Percentiles rank a stretch among this genome's conserved stretches.
These are phyloP conservation scores for Backusella parvicylindrica DNA, from an alignment of 192 early-diverging fungal genomes.

Conservation along the genomic window DNA sequence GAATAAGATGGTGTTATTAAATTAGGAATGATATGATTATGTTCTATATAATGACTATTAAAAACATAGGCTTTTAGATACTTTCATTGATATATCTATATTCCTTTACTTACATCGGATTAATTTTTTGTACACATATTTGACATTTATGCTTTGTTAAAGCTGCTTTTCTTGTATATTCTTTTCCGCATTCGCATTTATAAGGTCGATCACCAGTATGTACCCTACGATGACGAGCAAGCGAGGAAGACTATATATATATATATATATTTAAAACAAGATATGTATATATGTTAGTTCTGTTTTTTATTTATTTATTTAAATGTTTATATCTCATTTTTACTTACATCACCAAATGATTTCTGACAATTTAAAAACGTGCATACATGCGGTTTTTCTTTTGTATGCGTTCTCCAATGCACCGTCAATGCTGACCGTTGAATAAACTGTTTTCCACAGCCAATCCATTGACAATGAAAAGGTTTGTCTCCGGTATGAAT, in stretches of 20 bases:
- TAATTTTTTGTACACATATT: background rate
- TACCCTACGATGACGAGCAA: conserved; percentile 66
- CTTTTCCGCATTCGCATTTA: conserved; percentile 65
- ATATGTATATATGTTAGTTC: background rate
- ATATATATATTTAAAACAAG: no score
- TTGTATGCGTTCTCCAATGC: background rate
- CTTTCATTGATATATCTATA: background rate
- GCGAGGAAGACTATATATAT: background rate
- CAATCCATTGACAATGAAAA: conserved; percentile 51
- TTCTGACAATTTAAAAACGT: background rate
- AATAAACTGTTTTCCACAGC: conserved; percentile 64
- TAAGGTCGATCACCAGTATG: conserved; percentile 73
- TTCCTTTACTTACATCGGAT: background rate
- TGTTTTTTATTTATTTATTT: no score
- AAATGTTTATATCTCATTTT: no score
- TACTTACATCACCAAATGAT: background rate
- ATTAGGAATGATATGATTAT: background rate
- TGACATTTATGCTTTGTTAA: conserved; percentile 61
- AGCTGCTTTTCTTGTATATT: conserved; percentile 72
- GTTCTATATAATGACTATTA: background rate
- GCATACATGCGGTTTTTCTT: background rate
- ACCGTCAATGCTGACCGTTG: conserved; percentile 52
- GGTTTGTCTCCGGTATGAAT: conserved; percentile 19
- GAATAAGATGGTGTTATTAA: background rate
- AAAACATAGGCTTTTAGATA: background rate